Base-by-base conservation (phyloP, 2,329 filamentous ascomycete genomes). In the Colletotrichum shisoi region DNA sequence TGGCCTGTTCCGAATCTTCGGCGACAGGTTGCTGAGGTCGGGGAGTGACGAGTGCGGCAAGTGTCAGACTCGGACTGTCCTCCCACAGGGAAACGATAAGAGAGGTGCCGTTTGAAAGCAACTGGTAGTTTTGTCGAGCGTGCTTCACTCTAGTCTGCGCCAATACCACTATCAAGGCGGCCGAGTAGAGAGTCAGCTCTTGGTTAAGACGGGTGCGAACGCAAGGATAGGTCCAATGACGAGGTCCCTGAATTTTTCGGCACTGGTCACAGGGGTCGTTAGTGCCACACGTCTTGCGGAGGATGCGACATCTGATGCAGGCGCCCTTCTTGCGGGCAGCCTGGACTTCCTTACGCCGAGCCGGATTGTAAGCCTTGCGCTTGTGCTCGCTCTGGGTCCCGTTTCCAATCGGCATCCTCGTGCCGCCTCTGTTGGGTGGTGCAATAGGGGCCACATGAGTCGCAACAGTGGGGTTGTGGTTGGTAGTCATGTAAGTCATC, bases 281-380 rank as follows among this genome's bases (percentile, higher is more conserved):
- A 66, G 83, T 84, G n/a, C 86, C 87, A 72, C 88, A 90, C 1
- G 86, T 88, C 77, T 90, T 90, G 64, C 87, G 83, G 42, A 90
- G 76, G 69, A 90, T 89, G 44, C 87, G 83, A 72, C 88, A 90
- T 51, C 88, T 81, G 59, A 89, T 88, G 71, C 88, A 90, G 13
- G 88, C 87, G 6, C 88, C 88, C 42, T 87, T 83, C 71, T 87
- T 87, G 27, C 88, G 84, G 24, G 90, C 85, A 69, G 87, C 85
- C 70, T 89, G 86, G 2, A 90, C 87, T 72, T 90, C 85, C 72
- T 86, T 88, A 24, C 88, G 81, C n/a, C 88, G 81, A 1, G 78
- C 79, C 5, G 85, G 80, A 21, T 83, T 85, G 70, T 69, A 70
- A 21, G 69, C 67, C 63, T 69, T 70, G 34, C 69, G 68, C 49